Conservation (phyloP, 495 filamentous ascomycete species). For the Aspergillus sclerotioniger region DNA sequence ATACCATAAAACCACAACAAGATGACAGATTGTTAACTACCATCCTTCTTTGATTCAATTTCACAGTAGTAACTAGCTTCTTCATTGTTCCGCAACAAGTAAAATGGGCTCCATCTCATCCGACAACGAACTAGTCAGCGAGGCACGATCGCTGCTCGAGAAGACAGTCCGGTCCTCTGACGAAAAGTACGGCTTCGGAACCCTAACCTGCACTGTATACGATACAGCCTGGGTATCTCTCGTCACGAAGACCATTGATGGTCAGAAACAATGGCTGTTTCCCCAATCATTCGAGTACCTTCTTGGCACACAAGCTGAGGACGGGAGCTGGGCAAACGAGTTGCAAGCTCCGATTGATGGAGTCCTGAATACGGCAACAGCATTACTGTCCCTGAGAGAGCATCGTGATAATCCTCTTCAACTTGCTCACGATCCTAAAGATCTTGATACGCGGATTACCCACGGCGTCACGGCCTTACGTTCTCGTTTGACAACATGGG, state of each 20-base stretch:
- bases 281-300: conserved; percentile 25
- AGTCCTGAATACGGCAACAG: conserved; percentile 25
- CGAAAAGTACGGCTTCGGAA: conserved; percentile 15
- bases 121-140: no score
- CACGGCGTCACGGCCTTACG: background rate
- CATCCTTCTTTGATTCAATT: no score
- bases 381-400: conserved; percentile 20
- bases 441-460: background rate
- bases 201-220: conserved; percentile 36
- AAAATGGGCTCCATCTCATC: no score
- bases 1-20: no score
- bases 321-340: conserved; percentile 19
- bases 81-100: no score
- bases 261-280: conserved; percentile 19
- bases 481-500: conserved; percentile 6
- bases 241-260: conserved; percentile 26
- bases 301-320: conserved; percentile 13
- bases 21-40: no score
- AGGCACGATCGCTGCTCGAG: no score
- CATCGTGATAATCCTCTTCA: background rate
- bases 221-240: conserved; percentile 50
- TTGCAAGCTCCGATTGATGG: conserved; percentile 18
- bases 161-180: no score
- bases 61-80: no score
- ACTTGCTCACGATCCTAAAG: background rate